These are phyloP conservation scores for Colletotrichum ledebouriae DNA, from an alignment of 2,329 filamentous ascomycete species.

Conservation along the genomic window DNA sequence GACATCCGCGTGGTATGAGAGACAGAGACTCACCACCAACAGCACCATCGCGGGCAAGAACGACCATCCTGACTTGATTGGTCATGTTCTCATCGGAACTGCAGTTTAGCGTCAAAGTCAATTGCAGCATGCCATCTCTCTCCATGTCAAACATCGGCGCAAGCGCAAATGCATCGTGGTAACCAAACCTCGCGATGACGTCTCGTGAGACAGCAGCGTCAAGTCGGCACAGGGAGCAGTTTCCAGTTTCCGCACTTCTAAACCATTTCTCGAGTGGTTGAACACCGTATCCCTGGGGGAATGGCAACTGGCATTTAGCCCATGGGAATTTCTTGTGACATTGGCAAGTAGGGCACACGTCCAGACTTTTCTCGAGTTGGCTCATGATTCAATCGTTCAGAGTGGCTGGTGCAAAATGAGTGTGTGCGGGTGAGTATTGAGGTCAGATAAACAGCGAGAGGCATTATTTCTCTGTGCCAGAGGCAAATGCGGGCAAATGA, in stretches of 20 bases:
- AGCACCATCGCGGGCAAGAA: constrained; percentile 2
- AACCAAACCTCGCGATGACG: not conserved
- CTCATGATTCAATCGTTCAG: not conserved
- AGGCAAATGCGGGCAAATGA: too few species aligned
- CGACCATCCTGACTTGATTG: not conserved
- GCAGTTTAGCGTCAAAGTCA: constrained; percentile 2
- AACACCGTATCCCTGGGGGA: constrained; percentile 2
- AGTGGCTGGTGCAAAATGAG: too few species aligned
- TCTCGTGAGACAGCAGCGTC: not conserved
- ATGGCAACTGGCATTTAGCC: not conserved
- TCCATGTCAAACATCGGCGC: constrained; percentile 3
- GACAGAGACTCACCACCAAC: not conserved
- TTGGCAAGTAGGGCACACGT: not conserved
- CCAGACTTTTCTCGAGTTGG: not conserved
- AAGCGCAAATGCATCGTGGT: not conserved
- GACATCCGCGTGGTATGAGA: not conserved
- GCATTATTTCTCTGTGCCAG: too few species aligned
- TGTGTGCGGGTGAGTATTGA: too few species aligned
- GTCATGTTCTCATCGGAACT: constrained; percentile 3
- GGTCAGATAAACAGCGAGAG: too few species aligned
- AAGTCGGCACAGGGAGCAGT: not conserved
- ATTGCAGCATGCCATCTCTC: not conserved
- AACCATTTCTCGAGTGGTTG: constrained; percentile 2
- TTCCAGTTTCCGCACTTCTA: not conserved
- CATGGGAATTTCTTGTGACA: not conserved